Base-by-base conservation (phyloP, 495 filamentous ascomycete species). In the Rostrohypoxylon terebratum region DNA sequence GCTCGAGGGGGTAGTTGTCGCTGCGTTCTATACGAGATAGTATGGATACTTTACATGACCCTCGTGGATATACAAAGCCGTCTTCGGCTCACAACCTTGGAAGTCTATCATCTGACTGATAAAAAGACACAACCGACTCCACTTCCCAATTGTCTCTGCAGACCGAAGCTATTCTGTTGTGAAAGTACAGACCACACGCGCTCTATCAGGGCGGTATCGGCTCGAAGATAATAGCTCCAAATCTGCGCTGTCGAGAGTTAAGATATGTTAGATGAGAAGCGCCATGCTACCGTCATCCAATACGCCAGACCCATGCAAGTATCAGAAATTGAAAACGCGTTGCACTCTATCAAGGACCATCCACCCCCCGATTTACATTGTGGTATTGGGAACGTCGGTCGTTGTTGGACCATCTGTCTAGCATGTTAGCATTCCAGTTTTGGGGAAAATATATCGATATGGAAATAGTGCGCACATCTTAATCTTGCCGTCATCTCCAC, bases 401-500 rank as follows among this genome's bases (percentile, higher is more conserved):
- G 23, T 64, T 68, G 38, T 73, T 80, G 11, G 78, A 79, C 78
- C 78, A 80, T 68, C 78, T 80, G 61, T 23, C 63, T 23, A 63
- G 18, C 23, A 5, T 47, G 20, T 77, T 65, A 77, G 68, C 60
- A 57, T 36, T 11, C 18, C 4, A 48, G 16, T 7, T 13, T 13
- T 6, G 4, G 11, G 8, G 8, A 44, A 33, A 47, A 1, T 7
- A 33, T 16, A 44, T 23, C 14, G 0, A 61, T 8, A 50, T 34
- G 10, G 9, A 57, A 47, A 28, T 11, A 36, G 21, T 25, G 74
- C 89, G 80, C 85, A 97, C 94, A 99, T 97, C 78, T 92, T 90
- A 60, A 98, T 90, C 75, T 87, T 89, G 45, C 83, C 81, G 75
- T 99, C 96, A 77, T 99, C 96, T 3, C 96, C 95, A 66, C 92